Conservation (phyloP, 495 filamentous ascomycete genomes). For the Talaromyces proteolyticus region DNA sequence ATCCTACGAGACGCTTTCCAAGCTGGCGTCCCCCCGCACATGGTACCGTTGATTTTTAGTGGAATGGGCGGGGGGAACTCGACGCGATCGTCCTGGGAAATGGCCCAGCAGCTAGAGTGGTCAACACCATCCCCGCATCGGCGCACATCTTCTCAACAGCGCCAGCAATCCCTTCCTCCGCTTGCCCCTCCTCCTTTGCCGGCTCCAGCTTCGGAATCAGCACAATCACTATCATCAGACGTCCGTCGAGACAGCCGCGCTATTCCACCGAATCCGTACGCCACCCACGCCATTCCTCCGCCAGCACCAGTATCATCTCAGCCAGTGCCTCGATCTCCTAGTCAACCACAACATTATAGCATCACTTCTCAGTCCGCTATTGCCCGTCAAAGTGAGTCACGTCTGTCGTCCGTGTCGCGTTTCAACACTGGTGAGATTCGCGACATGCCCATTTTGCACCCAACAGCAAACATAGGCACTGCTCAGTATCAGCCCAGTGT, state of each 20-base stretch:
- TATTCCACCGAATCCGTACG: conserved; percentile 32
- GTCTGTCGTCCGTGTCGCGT: conserved; percentile 37
- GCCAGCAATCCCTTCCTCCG: conserved; percentile 33
- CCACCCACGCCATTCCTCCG: conserved; percentile 16
- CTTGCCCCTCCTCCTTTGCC: conserved; percentile 4
- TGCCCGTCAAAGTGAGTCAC: conserved; percentile 11
- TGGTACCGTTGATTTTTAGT: conserved; percentile 87
- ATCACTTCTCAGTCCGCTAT: conserved; percentile 13
- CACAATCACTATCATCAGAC: conserved; percentile 18
- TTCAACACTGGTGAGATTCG: conserved; percentile 54
- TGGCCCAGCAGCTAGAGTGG: conserved; percentile 56
- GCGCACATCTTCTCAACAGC: conserved; percentile 16
- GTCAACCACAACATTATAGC: conserved; percentile 3
- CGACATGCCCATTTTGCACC: conserved; percentile 43
- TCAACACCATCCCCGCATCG: conserved; percentile 36
- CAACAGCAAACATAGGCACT: conserved; percentile 20
- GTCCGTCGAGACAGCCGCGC: conserved; percentile 21
- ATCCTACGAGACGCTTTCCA: conserved; percentile 77
- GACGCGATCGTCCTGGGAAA: conserved; percentile 57
- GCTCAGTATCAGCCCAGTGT: conserved; percentile 22
- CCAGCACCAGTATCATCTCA: conserved; percentile 14
- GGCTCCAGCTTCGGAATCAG: not conserved
- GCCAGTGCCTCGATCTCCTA: conserved; percentile 16
- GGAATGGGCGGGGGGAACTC: conserved; percentile 67
- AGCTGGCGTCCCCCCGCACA: conserved; percentile 75